Conservation (phyloP, 2,329 filamentous ascomycete genomes). For the Aspergillus novoparasiticus region DNA sequence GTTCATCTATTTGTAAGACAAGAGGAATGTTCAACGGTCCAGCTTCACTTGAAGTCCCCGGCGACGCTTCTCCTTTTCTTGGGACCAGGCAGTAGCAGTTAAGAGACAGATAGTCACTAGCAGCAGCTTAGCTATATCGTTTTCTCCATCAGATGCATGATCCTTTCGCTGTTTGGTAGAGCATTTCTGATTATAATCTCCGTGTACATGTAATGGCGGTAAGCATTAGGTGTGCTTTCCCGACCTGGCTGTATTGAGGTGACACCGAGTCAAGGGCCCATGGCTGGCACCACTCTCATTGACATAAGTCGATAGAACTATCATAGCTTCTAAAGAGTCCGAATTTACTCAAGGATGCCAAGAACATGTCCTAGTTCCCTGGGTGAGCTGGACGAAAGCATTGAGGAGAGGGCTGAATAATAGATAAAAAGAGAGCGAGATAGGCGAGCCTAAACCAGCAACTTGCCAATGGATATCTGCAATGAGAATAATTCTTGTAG, state of each 20-base stretch:
- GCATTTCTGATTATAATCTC: not conserved
- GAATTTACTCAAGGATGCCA: not conserved
- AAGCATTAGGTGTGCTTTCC: not conserved
- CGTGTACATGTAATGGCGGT: conserved; percentile 4
- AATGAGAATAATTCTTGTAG: not conserved
- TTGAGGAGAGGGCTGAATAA: not conserved
- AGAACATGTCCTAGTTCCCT: not conserved
- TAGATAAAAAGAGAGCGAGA: not conserved
- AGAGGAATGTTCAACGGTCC: not conserved
- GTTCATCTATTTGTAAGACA: not conserved
- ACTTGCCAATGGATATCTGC: not conserved
- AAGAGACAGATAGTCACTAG: not conserved
- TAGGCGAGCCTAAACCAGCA: not conserved
- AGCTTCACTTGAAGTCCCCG: not conserved
- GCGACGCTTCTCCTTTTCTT: not conserved
- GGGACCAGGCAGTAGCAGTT: not conserved
- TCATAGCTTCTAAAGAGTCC: not conserved
- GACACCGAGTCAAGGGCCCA: conserved; percentile 3
- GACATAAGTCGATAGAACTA: not conserved
- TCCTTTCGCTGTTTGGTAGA: not conserved
- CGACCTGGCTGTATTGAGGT: not conserved
- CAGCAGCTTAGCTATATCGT: not conserved
- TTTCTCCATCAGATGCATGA: not conserved
- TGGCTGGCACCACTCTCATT: not conserved
- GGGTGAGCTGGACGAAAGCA: not conserved